Conservation (phyloP, 1,284 basidiomycete genomes). For the Stygiomarasmius scandens region DNA sequence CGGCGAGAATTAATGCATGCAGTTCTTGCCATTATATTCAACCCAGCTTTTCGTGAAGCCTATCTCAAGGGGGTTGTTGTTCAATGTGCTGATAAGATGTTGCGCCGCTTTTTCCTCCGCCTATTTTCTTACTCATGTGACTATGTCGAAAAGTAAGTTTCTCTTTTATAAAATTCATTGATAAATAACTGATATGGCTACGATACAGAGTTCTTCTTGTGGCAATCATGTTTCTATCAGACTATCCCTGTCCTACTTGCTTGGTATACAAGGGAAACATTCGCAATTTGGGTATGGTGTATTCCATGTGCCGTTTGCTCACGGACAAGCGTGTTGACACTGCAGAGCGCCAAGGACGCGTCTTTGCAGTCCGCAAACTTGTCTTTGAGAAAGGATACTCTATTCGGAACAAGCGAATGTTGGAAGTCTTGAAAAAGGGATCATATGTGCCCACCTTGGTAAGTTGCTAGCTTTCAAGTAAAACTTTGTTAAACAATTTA, state of each 20-base stretch:
- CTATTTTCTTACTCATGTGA: not conserved
- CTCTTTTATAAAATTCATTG: not conserved
- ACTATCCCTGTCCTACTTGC: not conserved
- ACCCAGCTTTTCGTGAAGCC: not conserved
- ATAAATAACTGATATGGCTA: not conserved
- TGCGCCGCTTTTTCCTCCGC: not conserved
- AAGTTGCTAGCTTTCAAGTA: not conserved
- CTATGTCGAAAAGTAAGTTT: slow-evolving; percentile 1
- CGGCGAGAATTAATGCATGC: not conserved
- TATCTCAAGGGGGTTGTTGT: not conserved
- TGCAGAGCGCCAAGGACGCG: not conserved
- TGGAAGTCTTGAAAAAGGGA: not conserved
- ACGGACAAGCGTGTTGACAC: not conserved
- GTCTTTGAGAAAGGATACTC: not conserved
- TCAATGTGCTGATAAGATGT: not conserved
- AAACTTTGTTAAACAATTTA: not conserved
- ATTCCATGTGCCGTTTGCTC: not conserved
- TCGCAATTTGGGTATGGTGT: not conserved
- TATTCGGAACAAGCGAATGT: not conserved
- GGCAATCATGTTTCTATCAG: not conserved
- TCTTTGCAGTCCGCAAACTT: not conserved
- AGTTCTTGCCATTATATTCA: not conserved
- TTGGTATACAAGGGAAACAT: not conserved
- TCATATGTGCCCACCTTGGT: slow-evolving; percentile 10
- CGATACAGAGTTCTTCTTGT: not conserved